phyloP scores from a whole-genome alignment of 1,284 basidiomycete species.

The Ceratobasidium sp. region DNA sequence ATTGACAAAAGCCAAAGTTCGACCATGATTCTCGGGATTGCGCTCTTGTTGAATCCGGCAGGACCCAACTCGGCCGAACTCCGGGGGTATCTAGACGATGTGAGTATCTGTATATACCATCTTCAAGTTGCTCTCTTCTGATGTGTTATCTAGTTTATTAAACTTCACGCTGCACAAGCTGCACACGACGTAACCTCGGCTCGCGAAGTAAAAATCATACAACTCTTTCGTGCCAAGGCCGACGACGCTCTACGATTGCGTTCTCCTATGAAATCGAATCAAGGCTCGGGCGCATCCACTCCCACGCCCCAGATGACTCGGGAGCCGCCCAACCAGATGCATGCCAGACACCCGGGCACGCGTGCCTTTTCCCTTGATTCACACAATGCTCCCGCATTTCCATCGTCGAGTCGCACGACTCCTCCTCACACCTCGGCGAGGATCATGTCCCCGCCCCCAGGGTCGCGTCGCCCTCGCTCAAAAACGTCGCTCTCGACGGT shows the following conservation, averaged over 20 bases:
- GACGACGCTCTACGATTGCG: slow-evolving; percentile 67
- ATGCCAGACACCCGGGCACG: neutral
- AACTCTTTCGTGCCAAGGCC: slow-evolving; percentile 63
- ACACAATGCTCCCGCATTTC: neutral
- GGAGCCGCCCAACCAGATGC: slow-evolving; percentile 3
- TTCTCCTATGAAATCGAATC: slow-evolving; percentile 3
- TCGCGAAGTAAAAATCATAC: slow-evolving; percentile 46
- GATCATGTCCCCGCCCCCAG: neutral
- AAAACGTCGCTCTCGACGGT: neutral
- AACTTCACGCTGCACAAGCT: slow-evolving; percentile 16
- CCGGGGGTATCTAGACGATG: slow-evolving; percentile 21
- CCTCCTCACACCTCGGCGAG: neutral
- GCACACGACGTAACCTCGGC: slow-evolving; percentile 11
- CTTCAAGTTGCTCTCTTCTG: neutral
- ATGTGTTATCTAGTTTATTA: slow-evolving; percentile 9
- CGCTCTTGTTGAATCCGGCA: slow-evolving; percentile 19
- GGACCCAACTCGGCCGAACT: slow-evolving; percentile 30
- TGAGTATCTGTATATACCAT: neutral
- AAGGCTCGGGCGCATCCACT: neutral
- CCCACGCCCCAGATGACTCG: slow-evolving; percentile 5
- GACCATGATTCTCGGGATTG: slow-evolving; percentile 29
- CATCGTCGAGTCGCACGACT: neutral
- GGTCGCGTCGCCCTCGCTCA: neutral
- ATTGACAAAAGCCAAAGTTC: neutral
- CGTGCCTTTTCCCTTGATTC: slow-evolving; percentile 17